Evolutionary conservation across 179 eudicot species (phyloP), one percentile per base, ranked within the genome.

Genomic region (Heliamphora pulchella): DNA sequence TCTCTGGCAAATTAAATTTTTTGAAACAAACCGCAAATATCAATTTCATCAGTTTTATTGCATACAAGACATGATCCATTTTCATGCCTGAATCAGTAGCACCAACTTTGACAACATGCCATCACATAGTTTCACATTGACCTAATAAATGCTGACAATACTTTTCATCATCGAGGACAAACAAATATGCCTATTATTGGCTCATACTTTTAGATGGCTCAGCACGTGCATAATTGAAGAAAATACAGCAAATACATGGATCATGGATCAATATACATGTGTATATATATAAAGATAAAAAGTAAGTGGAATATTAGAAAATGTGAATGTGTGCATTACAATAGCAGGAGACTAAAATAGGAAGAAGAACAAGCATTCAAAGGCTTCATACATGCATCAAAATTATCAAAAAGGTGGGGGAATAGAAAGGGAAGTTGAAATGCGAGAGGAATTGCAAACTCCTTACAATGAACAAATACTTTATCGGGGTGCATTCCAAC

Each of bases 381-480:
- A 66, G 74, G 74, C 53, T 69, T 41, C 66, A 57, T 57, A 75
- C 15, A 18, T 71, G 41, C 41, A 50, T 41, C 51, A 18, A 9
- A 18, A 22, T 15, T 15, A 46, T 31, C 18, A 4, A 7, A 20
- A 55, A 74, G n/a, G 46, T 4, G 1, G 1, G 31, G 8, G 10
- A 53, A 50, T 53, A 10, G 46, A 31, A n/a, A 44, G 7, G n/a
- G 3, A 43, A 44, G 51, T 58, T 59, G 39, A 43, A 17, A 72
- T 17, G 61, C 53, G 44, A 57, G 43, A 17, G 20, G 8, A 62
- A 62, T 61, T 5, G 44, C 18, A 44, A 61, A 64, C 58, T 79
- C 84, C 99, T 94, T 91, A 96, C 99, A 90, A 80, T 94, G 98
- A 85, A 94, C 99, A 83, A 84, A 89, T 54, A 94, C 93, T 92